Base-by-base conservation (phyloP, 148 eudicot genomes). In the Heliamphora exappendiculata region DNA sequence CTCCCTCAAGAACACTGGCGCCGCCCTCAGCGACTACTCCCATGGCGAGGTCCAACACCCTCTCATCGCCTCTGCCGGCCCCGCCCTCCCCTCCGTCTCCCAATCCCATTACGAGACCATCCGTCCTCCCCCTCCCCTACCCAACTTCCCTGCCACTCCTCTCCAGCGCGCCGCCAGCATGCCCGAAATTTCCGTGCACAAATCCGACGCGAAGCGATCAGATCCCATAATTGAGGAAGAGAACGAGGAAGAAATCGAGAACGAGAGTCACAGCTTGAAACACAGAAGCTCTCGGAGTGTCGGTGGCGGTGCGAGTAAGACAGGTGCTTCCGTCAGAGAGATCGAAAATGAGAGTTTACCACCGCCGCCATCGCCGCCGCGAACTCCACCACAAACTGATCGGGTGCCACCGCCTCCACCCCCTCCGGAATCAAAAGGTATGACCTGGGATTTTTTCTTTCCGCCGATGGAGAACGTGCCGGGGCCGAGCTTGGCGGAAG, bases 1-100 rank as follows among this genome's bases (percentile, higher is more conserved):
- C 83, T 82, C 86, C 33, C 80, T 93, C n/a, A 90, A 85, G 76
- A 90, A 89, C 86, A 73, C 93, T 80, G 97, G 97, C 54, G 97
- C 93, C 36, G 91, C 95, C 67, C 85, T 93, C 60, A 83, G 87
- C 54, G 97, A 93, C 81, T 93, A 79, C 79, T 88, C 95, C 28
- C 76, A 54, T 34, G 93, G 91, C 12, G 93, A 90, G 67, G 88
- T 86, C 10, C 78, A 66, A 0, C 64, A 74, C 50, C 80, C 90
- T 19, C 82, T 78, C 70, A 28, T 17, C 80, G 2, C 78, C 62
- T 0, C 24, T 62, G 29, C 65, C 64, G 13, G 78, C 78, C 2
- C 50, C 51, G 62, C 41, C 75, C 45, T n/a, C 67, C 42, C 66
- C 74, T 7, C 64, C 73, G 45, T 16, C 29, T 1, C 69, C 34